Conservation (phyloP, 129 eudicot species). For the Chrysanthemum seticuspe region DNA sequence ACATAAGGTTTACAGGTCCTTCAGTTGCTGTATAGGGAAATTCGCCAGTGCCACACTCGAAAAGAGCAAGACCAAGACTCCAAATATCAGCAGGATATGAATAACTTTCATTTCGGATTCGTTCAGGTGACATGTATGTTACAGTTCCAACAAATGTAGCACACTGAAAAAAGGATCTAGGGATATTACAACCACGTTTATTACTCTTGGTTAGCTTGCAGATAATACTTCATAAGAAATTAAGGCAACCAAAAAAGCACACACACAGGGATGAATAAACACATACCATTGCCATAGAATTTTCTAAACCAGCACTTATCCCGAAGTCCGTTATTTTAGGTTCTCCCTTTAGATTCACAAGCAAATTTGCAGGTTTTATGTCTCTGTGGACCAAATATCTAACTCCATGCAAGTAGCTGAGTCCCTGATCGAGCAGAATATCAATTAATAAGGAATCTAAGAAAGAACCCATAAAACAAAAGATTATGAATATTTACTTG, state of each 20-base stretch:
- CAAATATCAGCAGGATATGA: slow-evolving; percentile 99
- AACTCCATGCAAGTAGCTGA: slow-evolving; percentile 93
- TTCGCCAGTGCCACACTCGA: slow-evolving; percentile 98
- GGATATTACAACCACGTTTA: slow-evolving; percentile 23
- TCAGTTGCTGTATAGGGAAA: slow-evolving; percentile 92
- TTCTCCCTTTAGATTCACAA: slow-evolving; percentile 95
- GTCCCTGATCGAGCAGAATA: slow-evolving; percentile 42
- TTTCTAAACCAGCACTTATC: slow-evolving; percentile 97
- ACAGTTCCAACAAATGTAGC: slow-evolving; percentile 99
- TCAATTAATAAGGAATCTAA: background rate
- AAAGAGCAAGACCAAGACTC: slow-evolving; percentile 99
- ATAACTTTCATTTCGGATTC: slow-evolving; percentile 87
- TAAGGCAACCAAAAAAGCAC: background rate
- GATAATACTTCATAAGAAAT: slow-evolving; percentile 7
- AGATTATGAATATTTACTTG: slow-evolving; percentile 36
- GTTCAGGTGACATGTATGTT: slow-evolving; percentile 97
- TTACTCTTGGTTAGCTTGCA: slow-evolving; percentile 11
- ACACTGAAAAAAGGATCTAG: slow-evolving; percentile 58
- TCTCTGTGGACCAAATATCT: slow-evolving; percentile 96
- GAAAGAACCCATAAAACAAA: background rate
- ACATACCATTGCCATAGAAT: slow-evolving; percentile 94
- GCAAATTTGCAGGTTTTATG: slow-evolving; percentile 97
- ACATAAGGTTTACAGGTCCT: slow-evolving; percentile 97
- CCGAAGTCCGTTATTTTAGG: slow-evolving; percentile 98
- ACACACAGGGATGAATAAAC: slow-evolving; percentile 8